Evolutionary conservation across 1,284 basidiomycete genomes (phyloP), one percentile per base, ranked within the genome.

Genomic region (Malassezia nana): DNA sequence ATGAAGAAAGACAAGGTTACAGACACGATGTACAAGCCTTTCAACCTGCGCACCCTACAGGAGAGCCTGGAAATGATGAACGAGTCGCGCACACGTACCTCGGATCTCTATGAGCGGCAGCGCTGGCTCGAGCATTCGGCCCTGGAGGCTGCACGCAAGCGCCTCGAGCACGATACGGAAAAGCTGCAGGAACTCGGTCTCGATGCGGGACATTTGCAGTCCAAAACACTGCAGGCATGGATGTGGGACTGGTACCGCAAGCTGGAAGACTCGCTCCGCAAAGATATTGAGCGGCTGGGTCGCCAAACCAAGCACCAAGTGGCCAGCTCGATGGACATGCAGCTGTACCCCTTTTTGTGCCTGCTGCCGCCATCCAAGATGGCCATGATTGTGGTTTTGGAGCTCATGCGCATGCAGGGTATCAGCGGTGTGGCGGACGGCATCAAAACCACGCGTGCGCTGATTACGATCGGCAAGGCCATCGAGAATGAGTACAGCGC

Each of bases 341-440:
- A 67, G 51, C 61, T 69, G 22, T 52, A 62, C 12, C 81, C 85
- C 1, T 92, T 90, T 76, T 77, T 95, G 7, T 77, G 79, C 1
- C 80, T 91, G 0, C 78, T 98, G 18, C 81, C 83, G 12, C 78
- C 85, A 0, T 82, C 87, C 46, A 86, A 85, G 58, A 79, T 96
- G 8, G 89, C 89, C 0, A 79, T 95, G 20, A 84, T 96, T 67
- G 86, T 86, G 3, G 88, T 96, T 59, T 79, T 92, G 30, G 90
- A 95, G 74, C 75, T 91, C 47, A 87, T 96, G 85, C 82, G 87
- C 15, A 76, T 90, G 40, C 81, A 85, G 40, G 85, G 86, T 5
- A 79, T 81, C 1, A 85, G 86, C 16, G 87, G 87, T 25, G 80
- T 89, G 7, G 70, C 78, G 0, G 83, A 87, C 50, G 92, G 91